Evolutionary conservation across 768 basidiomycete genomes (phyloP).

Genomic region (Boletellus ananiceps): DNA sequence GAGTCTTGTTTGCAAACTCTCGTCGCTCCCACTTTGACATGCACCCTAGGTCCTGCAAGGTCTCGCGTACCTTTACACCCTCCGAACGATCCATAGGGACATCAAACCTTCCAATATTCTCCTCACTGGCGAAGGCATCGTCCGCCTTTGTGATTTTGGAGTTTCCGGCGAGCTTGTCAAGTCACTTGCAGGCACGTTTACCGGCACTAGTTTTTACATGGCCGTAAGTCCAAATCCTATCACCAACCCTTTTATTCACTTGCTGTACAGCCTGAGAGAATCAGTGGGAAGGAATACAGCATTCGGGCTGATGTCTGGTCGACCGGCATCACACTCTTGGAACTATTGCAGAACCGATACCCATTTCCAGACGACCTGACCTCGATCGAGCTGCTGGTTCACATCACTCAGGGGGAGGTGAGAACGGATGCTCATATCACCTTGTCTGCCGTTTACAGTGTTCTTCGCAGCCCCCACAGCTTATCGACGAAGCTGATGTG

Average conservation of each 20-base stretch:
- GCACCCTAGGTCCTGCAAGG: slow-evolving; percentile 72
- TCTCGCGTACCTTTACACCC: slow-evolving; percentile 87
- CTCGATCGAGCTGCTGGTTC: slow-evolving; percentile 91
- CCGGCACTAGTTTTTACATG: slow-evolving; percentile 98
- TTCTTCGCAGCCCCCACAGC: slow-evolving; percentile 62
- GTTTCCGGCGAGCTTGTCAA: slow-evolving; percentile 94
- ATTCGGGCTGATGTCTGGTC: slow-evolving; percentile 99
- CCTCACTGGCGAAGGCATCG: slow-evolving; percentile 80
- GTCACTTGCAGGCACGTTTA: slow-evolving; percentile 91
- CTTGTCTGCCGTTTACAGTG: slow-evolving; percentile 14
- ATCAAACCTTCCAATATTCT: slow-evolving; percentile 95
- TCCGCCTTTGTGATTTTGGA: slow-evolving; percentile 95
- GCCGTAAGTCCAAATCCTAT: slow-evolving; percentile 59
- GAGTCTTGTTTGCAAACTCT: slow-evolving; percentile 26
- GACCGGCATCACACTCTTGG: slow-evolving; percentile 88
- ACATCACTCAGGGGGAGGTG: slow-evolving; percentile 80
- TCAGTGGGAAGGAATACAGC: slow-evolving; percentile 86
- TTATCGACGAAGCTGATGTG: slow-evolving; percentile 65
- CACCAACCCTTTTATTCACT: slow-evolving; percentile 2
- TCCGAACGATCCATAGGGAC: slow-evolving; percentile 91
- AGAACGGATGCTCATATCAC: slow-evolving; percentile 17
- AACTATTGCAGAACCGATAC: slow-evolving; percentile 91
- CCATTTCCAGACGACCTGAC: slow-evolving; percentile 91
- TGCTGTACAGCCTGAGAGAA: slow-evolving; percentile 76
- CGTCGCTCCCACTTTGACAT: slow-evolving; percentile 5